Evolutionary conservation across 1,139 yeast species (phyloP).

Genomic region (Taphrina betulina): DNA sequence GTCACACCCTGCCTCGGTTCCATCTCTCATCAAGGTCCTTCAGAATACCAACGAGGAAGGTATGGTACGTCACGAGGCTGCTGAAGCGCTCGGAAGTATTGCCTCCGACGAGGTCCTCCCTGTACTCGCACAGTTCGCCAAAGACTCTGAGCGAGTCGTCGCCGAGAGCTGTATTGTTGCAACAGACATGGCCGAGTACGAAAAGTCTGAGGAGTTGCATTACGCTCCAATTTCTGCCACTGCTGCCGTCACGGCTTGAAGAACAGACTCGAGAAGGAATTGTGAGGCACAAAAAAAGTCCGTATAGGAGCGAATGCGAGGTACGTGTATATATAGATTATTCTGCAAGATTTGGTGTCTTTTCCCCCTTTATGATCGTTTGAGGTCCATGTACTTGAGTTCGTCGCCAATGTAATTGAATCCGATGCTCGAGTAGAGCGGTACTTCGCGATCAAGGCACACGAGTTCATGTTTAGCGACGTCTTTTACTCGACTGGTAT

Average conservation of each 20-base stretch:
- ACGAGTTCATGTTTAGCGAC: neutral
- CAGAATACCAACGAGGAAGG: slow-evolving; percentile 79
- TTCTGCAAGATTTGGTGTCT: too few relatives aligned
- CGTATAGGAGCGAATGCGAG: too few relatives aligned
- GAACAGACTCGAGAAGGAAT: too few relatives aligned
- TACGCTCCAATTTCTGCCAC: slow-evolving; percentile 49
- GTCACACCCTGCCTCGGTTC: slow-evolving; percentile 90
- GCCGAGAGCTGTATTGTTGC: slow-evolving; percentile 97
- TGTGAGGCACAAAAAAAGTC: too few relatives aligned
- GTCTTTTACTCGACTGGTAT: neutral
- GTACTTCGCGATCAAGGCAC: neutral
- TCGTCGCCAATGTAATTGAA: too few relatives aligned
- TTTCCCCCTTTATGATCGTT: too few relatives aligned
- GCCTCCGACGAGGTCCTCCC: slow-evolving; percentile 97
- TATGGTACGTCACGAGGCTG: slow-evolving; percentile 99
- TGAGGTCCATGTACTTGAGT: too few relatives aligned
- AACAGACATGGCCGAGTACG: slow-evolving; percentile 95
- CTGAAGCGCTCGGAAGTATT: slow-evolving; percentile 95
- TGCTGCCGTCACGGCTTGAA: too few relatives aligned
- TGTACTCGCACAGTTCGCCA: slow-evolving; percentile 70
- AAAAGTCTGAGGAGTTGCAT: slow-evolving; percentile 79
- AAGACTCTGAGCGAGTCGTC: slow-evolving; percentile 83
- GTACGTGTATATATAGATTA: too few relatives aligned
- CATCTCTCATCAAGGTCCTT: slow-evolving; percentile 77
- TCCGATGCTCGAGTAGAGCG: neutral